Conservation (phyloP, 805 yeast species). For the Myxozyma monticola region DNA sequence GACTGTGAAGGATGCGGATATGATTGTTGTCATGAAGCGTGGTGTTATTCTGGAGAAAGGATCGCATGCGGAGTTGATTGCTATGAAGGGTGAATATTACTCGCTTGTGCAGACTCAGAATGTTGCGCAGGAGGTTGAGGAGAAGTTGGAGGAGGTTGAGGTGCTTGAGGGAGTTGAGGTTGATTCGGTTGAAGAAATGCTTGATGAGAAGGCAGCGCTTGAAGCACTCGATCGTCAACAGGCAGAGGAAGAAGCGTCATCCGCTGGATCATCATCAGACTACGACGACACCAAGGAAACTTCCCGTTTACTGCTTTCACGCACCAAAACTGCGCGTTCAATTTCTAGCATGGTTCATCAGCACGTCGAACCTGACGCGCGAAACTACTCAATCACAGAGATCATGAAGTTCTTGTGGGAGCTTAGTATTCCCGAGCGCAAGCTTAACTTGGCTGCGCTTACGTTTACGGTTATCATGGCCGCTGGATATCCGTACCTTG, state of each 20-base stretch:
- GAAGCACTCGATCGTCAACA: conserved; percentile 5
- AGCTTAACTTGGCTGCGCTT: conserved; percentile 20
- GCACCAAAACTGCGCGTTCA: conserved; percentile 24
- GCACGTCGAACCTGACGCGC: conserved; percentile 1
- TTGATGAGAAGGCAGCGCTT: conserved; percentile 26
- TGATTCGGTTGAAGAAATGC: conserved; percentile 12
- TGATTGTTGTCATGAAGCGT: conserved; percentile 47
- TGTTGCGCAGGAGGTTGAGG: conserved; percentile 22
- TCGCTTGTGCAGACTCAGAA: conserved; percentile 36
- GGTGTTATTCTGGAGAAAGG: conserved; percentile 50
- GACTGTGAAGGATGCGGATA: conserved; percentile 51
- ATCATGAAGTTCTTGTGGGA: conserved; percentile 15
- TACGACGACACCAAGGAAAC: conserved; percentile 18
- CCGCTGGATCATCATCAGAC: conserved; percentile 1
- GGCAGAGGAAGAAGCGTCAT: conserved; percentile 22
- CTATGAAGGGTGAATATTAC: conserved; percentile 33
- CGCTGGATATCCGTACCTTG: conserved; percentile 34
- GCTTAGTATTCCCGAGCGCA: conserved; percentile 17
- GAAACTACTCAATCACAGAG: conserved; percentile 11
- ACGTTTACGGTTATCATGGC: conserved; percentile 24
- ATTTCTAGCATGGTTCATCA: conserved; percentile 16
- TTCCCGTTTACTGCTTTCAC: conserved; percentile 7
- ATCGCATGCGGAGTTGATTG: conserved; percentile 37
- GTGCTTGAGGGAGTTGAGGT: conserved; percentile 18
- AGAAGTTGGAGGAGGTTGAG: conserved; percentile 13